These are phyloP conservation scores for Suzukiozyma palmioleophila DNA, from an alignment of 1,139 yeast genomes.

Conservation along the genomic window DNA sequence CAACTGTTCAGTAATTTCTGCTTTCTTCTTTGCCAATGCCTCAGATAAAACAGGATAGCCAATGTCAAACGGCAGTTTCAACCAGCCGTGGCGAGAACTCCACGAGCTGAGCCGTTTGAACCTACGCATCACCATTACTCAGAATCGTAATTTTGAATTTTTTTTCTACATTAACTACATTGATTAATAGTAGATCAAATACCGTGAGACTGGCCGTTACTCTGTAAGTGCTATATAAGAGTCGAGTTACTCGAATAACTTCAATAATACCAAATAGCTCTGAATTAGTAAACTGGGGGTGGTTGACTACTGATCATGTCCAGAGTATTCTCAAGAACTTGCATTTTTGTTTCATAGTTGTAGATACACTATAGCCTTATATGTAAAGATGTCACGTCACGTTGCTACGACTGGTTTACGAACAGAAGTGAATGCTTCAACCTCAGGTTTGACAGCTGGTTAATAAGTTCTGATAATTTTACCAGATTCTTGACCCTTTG, in stretches of 20 bases:
- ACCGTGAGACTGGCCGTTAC: too few species aligned
- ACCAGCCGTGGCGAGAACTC: conserved; percentile 15
- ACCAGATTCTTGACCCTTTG: conserved; percentile 65
- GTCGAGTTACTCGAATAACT: too few species aligned
- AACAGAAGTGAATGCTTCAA: conserved; percentile 37
- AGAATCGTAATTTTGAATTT: not conserved
- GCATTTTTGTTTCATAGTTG: conserved; percentile 64
- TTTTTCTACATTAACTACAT: too few species aligned
- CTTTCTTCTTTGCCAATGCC: conserved; percentile 1
- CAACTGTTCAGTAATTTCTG: conserved; percentile 5
- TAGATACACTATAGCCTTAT: conserved; percentile 24
- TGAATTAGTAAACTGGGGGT: conserved; percentile 57
- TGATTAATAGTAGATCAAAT: too few species aligned
- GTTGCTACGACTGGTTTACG: conserved; percentile 26
- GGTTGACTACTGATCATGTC: conserved; percentile 65
- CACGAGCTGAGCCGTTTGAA: conserved; percentile 10
- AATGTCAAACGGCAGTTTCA: conserved; percentile 19
- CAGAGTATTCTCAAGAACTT: conserved; percentile 59
- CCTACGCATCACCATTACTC: not conserved
- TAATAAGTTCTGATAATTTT: conserved; percentile 49
- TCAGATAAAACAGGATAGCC: conserved; percentile 12
- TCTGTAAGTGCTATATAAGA: too few species aligned
- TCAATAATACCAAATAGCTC: conserved; percentile 3
- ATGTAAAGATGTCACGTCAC: conserved; percentile 2
- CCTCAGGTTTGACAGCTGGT: conserved; percentile 49